Evolutionary conservation across 163 green algal genomes (phyloP), one percentile per base, ranked within the genome.

Genomic region (Chlorella variabilis): DNA sequence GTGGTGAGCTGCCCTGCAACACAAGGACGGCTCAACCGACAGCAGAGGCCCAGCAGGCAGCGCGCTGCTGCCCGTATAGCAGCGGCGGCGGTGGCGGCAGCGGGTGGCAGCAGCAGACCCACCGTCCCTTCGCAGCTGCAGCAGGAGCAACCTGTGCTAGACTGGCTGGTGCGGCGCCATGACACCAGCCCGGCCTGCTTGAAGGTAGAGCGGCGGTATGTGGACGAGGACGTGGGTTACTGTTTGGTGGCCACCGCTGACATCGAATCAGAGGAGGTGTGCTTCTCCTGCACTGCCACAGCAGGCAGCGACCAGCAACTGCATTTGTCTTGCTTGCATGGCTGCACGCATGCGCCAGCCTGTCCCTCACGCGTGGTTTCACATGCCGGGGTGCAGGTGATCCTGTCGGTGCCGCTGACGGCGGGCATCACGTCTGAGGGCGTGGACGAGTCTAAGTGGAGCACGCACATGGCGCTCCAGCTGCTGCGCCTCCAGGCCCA

Each of bases 391-490:
- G 3, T 21, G 29, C 71, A 78, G 51, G 75, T 81, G 8, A 77
- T 86, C 3, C 42, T 86, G 2, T 82, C 81, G 2, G 71, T 86
- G 18, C 81, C 81, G 1, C 71, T 86, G 4, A 71, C 71, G 0
- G 63, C 58, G 27, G 70, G 54, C 42, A 75, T 86, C 27, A 76
- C 81, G 31, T 78, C 61, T 0, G 78, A 84, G 42, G 78, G 67
- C 27, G 78, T 51, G 29, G 56, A 78, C 18, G 71, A 86, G 51
- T 54, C 58, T 5, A 41, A 31, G 3, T 86, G 71, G 59, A 77
- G 45, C 42, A 70, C 49, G 11, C 29, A 38, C 41, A 82, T 86
- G 81, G 70, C 69, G 4, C 42, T 25, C 31, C 18, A 68, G 36
- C 69, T 82, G 23, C 59, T 86, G 23, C 18, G n/a, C 3, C 31